Evolutionary conservation across 352 stramenopile genomes (phyloP).

Genomic region (Phytophthora quininea): DNA sequence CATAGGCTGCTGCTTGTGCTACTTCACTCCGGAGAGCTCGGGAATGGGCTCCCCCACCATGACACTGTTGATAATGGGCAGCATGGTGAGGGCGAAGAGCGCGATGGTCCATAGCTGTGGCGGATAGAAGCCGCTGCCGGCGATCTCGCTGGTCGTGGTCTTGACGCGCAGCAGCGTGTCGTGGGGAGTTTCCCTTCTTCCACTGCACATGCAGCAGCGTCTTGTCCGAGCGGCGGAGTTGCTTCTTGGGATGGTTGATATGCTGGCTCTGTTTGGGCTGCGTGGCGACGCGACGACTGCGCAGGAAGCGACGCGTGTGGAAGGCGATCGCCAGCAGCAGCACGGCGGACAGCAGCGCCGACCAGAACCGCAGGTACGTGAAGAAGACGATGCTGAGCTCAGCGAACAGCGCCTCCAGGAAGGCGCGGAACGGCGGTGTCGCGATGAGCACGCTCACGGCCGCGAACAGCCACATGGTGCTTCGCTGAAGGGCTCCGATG

Average conservation of each 20-base stretch:
- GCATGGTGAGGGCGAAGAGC: slow-evolving; percentile 44
- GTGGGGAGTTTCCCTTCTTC: slow-evolving; percentile 18
- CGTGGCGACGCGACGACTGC: slow-evolving; percentile 16
- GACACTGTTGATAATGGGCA: slow-evolving; percentile 56
- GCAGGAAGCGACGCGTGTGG: slow-evolving; percentile 32
- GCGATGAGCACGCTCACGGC: slow-evolving; percentile 59
- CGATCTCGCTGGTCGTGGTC: slow-evolving; percentile 46
- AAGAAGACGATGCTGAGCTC: slow-evolving; percentile 73
- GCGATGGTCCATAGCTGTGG: slow-evolving; percentile 46
- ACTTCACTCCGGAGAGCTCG: slow-evolving; percentile 32
- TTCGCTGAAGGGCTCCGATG: slow-evolving; percentile 22
- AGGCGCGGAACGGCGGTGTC: slow-evolving; percentile 56
- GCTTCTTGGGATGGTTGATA: background rate
- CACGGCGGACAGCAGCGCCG: slow-evolving; percentile 24
- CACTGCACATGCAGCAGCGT: slow-evolving; percentile 36
- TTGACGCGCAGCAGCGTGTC: slow-evolving; percentile 40
- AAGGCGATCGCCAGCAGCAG: slow-evolving; percentile 43
- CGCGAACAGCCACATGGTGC: slow-evolving; percentile 63
- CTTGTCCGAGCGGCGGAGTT: background rate
- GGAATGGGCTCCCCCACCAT: slow-evolving; percentile 30
- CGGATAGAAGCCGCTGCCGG: slow-evolving; percentile 46
- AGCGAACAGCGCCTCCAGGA: slow-evolving; percentile 65
- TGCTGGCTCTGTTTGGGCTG: background rate
- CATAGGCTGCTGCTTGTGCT: slow-evolving; percentile 33
- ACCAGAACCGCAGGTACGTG: slow-evolving; percentile 50